Evolutionary conservation across 2,329 filamentous ascomycete genomes (phyloP).

Genomic region (Monosporascus sp.): DNA sequence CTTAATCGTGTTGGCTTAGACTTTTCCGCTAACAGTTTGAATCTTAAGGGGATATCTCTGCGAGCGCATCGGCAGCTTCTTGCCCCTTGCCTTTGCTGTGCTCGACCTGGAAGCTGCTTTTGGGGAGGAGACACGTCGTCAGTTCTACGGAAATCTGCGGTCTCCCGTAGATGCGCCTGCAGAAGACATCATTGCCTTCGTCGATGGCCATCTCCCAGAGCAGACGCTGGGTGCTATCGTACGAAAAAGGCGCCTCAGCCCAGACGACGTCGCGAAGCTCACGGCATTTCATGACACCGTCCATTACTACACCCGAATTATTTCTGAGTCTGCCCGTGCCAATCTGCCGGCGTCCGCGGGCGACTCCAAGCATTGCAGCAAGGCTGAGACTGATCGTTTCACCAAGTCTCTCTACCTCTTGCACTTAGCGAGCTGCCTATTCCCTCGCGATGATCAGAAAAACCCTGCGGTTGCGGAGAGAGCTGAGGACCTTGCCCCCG

Average conservation of each 20-base stretch:
- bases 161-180: neutral
- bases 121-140: too few species aligned
- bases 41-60: too few species aligned
- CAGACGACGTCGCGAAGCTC: neutral
- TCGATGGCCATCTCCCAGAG: neutral
- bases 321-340: neutral
- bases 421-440: constrained; percentile 1
- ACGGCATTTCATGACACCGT: neutral
- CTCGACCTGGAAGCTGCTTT: too few species aligned
- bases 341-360: neutral
- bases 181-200: neutral
- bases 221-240: neutral
- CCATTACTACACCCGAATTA: neutral
- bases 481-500: neutral
- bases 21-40: too few species aligned
- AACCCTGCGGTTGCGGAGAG: neutral
- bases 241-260: neutral
- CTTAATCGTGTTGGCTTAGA: too few species aligned
- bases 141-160: too few species aligned
- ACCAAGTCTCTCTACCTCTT: neutral
- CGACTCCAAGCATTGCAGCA: neutral
- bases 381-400: neutral
- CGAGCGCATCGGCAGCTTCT: too few species aligned
- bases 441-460: neutral
- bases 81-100: too few species aligned